phyloP scores from a whole-genome alignment of 805 yeast genomes.

The Yarrowia sp. region DNA sequence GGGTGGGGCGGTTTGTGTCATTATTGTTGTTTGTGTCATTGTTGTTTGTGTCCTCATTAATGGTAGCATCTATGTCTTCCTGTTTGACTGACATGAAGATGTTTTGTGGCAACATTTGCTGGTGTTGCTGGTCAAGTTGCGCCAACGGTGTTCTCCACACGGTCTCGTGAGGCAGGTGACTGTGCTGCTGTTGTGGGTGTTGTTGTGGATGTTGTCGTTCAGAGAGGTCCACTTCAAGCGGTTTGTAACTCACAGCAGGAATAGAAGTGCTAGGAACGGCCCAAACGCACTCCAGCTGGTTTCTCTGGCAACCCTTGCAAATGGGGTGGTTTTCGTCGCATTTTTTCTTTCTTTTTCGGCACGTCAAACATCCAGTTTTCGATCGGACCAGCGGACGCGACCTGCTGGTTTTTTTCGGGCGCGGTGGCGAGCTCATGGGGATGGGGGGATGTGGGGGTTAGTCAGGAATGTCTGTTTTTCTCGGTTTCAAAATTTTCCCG shows the following conservation, averaged over 20 bases:
- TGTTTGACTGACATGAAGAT: not conserved
- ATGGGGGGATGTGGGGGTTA: not conserved
- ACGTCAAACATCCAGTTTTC: constrained; percentile 11
- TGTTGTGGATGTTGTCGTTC: not conserved
- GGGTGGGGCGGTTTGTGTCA: not conserved
- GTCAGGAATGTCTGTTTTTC: too few species aligned
- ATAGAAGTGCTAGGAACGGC: constrained; percentile 4
- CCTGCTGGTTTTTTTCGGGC: not conserved
- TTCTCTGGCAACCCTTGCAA: constrained; percentile 11
- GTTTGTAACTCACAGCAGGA: constrained; percentile 10
- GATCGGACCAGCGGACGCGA: not conserved
- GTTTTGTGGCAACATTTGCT: not conserved
- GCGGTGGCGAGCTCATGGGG: not conserved
- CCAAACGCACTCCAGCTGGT: constrained; percentile 17
- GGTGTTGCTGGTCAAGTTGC: not conserved
- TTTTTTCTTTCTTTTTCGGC: constrained; percentile 37
- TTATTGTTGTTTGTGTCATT: not conserved
- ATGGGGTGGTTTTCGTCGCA: constrained; percentile 69
- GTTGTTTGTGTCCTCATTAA: not conserved
- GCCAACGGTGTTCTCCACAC: too few species aligned
- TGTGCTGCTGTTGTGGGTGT: not conserved
- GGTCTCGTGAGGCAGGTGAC: too few species aligned
- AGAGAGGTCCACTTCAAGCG: not conserved
- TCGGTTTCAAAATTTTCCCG: not conserved
- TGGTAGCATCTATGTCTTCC: too few species aligned